Conservation (phyloP, 257 asterid genomes). For the Ajuga chamaepitys region DNA sequence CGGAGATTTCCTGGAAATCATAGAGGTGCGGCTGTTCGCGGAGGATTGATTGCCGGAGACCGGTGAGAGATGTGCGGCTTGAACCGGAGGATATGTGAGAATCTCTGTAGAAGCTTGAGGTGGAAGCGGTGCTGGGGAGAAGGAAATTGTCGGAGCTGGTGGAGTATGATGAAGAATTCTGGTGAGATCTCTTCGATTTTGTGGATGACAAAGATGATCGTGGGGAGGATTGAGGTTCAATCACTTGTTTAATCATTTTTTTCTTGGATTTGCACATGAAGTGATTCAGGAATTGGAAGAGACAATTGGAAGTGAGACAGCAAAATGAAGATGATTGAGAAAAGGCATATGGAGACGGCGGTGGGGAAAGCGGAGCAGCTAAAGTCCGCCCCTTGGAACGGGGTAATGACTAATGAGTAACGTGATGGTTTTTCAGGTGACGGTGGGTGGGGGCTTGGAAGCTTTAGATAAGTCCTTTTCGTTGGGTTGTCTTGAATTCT, state of each 20-base stretch:
- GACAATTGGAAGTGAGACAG: not conserved
- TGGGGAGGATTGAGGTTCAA: conserved; percentile 22
- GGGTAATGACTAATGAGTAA: not conserved
- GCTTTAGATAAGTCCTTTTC: conserved; percentile 18
- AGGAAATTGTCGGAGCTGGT: conserved; percentile 34
- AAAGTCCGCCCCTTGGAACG: not conserved
- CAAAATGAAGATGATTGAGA: not conserved
- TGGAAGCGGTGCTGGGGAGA: conserved; percentile 49
- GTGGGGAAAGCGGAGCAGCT: conserved; percentile 11
- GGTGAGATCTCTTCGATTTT: conserved; percentile 21
- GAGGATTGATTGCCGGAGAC: conserved; percentile 47
- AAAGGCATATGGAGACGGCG: conserved; percentile 11
- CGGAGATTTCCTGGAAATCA: conserved; percentile 44
- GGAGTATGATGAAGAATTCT: conserved; percentile 19
- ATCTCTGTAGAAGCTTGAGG: conserved; percentile 43
- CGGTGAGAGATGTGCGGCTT: conserved; percentile 26
- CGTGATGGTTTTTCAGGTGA: conserved; percentile 2
- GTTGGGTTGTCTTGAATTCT: not conserved
- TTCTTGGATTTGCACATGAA: conserved; percentile 58
- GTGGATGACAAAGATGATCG: conserved; percentile 23
- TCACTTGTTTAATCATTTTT: conserved; percentile 24
- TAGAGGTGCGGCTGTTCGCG: conserved; percentile 53
- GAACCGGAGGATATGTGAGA: conserved; percentile 35
- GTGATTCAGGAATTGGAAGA: not conserved
- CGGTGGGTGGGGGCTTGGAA: conserved; percentile 1